A percentile compares a stretch with the other conserved stretches of the same genome.
phyloP scores from a whole-genome alignment of 257 asterid genomes.

The Leptodermis oblonga region DNA sequence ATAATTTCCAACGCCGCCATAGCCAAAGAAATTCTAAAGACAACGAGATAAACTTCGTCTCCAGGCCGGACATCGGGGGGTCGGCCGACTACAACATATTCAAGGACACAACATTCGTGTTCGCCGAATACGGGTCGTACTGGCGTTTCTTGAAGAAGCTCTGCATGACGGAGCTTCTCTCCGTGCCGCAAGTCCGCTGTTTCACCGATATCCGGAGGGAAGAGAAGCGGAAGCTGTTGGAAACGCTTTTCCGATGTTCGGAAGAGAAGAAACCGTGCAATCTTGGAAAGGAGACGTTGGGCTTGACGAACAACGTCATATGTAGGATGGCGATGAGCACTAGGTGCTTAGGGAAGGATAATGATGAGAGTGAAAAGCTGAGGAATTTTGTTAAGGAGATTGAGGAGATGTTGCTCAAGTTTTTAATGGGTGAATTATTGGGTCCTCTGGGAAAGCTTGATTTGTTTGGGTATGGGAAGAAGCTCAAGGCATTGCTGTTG shows the following conservation, averaged over 20 bases:
- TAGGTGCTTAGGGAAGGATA: too few species aligned
- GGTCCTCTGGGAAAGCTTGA: constrained; percentile 61
- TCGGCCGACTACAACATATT: constrained; percentile 10
- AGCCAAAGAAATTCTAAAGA: constrained; percentile 50
- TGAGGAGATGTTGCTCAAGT: constrained; percentile 38
- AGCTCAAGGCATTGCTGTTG: too few species aligned
- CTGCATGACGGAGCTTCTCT: background rate
- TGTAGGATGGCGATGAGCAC: too few species aligned
- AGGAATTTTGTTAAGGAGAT: constrained; percentile 42
- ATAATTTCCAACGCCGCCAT: too few species aligned
- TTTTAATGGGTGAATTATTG: constrained; percentile 40
- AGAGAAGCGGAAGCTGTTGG: background rate
- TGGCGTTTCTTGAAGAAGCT: too few species aligned
- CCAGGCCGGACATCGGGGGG: constrained; percentile 36
- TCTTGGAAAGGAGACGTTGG: background rate
- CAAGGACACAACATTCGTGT: background rate
- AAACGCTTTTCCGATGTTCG: background rate
- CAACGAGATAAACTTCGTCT: constrained; percentile 39
- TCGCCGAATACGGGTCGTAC: background rate
- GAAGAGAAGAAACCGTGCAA: background rate
- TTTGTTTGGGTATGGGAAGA: constrained; percentile 55
- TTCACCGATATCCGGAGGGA: background rate
- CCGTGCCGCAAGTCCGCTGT: background rate
- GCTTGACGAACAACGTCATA: background rate
- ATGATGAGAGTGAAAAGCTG: constrained; percentile 10